Evolutionary conservation across 176 grass and related monocot genomes (phyloP).

Genomic region (Triticum monococcum): DNA sequence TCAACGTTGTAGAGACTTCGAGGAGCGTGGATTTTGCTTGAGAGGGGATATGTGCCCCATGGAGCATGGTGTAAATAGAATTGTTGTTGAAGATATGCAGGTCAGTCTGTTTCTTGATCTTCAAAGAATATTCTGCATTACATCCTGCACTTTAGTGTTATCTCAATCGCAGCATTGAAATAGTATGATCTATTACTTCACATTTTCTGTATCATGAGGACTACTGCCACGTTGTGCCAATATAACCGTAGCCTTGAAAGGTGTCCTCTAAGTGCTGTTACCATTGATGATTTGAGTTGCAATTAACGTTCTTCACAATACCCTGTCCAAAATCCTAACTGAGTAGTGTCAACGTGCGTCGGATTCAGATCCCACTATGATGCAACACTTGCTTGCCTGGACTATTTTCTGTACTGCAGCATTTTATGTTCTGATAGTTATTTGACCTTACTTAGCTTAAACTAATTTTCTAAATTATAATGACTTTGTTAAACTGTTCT

Average conservation of each 20-base stretch:
- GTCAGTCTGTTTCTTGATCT: constrained; percentile 51
- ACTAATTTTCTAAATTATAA: background rate
- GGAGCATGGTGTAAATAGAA: constrained; percentile 98
- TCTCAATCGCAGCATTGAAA: constrained; percentile 13
- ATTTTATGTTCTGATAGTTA: constrained; percentile 23
- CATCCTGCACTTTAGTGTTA: constrained; percentile 19
- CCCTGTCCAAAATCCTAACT: background rate
- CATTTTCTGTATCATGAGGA: constrained; percentile 12
- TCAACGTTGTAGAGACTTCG: constrained; percentile 95
- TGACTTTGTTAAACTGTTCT: constrained; percentile 23
- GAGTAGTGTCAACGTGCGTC: background rate
- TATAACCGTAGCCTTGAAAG: constrained; percentile 13
- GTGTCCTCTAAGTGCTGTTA: constrained; percentile 25
- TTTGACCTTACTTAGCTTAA: background rate
- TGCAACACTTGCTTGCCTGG: constrained; percentile 22
- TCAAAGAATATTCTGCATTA: constrained; percentile 31
- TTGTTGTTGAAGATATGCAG: constrained; percentile 98
- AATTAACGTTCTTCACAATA: background rate
- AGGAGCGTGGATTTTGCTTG: constrained; percentile 94
- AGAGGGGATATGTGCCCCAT: constrained; percentile 98
- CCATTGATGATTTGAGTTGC: background rate
- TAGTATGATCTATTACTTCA: constrained; percentile 20
- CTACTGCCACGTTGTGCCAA: background rate
- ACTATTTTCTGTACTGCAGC: background rate
- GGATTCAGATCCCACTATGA: background rate